A percentile compares a stretch with the other conserved stretches of the same genome.
Conservation (phyloP, 495 filamentous ascomycete species). For the Pyrenula massariospora region DNA sequence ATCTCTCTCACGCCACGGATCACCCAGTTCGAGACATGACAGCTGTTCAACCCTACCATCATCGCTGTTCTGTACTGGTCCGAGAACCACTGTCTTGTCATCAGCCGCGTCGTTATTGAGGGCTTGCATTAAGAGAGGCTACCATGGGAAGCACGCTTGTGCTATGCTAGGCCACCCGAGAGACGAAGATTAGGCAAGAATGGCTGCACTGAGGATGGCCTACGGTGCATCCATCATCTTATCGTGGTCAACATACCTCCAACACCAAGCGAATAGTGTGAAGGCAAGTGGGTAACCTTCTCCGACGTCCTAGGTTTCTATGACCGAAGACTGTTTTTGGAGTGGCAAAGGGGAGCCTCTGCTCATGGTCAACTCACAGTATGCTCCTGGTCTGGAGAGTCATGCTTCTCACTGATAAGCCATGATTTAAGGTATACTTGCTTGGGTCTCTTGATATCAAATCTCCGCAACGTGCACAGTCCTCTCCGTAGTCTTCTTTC, state of each 20-base stretch:
- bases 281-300: constrained; percentile 15
- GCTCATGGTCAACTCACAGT: constrained; percentile 29
- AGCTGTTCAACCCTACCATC: constrained; percentile 26
- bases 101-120: constrained; percentile 21
- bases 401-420: neutral
- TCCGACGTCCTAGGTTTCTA: constrained; percentile 28
- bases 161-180: constrained; percentile 8
- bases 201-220: constrained; percentile 18
- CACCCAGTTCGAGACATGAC: constrained; percentile 7
- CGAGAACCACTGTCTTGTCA: constrained; percentile 23
- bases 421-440: constrained; percentile 28
- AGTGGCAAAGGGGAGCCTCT: constrained; percentile 25
- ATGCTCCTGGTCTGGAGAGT: constrained; percentile 1
- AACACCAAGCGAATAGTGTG: constrained; percentile 26
- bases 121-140: constrained; percentile 25
- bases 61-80: constrained; percentile 26
- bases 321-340: constrained; percentile 28
- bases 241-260: constrained; percentile 22
- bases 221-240: constrained; percentile 19
- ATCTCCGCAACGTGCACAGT: constrained; percentile 19
- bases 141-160: constrained; percentile 26
- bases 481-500: constrained; percentile 16
- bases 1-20: constrained; percentile 19
- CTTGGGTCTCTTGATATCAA: constrained; percentile 28
- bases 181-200: constrained; percentile 12